phyloP scores from a whole-genome alignment of 2,329 filamentous ascomycete genomes.

The Colletotrichum eremochloae region DNA sequence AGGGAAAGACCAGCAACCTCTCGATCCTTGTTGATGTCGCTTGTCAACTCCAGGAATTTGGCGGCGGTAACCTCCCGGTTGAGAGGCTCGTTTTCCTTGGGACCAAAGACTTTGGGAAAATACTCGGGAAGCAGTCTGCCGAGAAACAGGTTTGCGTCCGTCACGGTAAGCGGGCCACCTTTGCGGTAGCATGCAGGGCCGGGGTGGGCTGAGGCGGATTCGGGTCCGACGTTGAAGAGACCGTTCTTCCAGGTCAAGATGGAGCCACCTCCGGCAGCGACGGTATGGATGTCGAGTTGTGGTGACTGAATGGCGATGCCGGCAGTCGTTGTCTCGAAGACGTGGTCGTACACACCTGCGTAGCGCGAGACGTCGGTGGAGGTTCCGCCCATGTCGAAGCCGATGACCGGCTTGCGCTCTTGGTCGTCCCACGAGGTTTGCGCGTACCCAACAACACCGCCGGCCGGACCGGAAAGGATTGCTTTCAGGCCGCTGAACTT shows the following conservation, averaged over 20 bases:
- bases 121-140: conserved; percentile 72
- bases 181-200: conserved; percentile 82
- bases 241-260: conserved; percentile 79
- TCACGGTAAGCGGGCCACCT: conserved; percentile 77
- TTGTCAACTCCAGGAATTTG: conserved; percentile 58
- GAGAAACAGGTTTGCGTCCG: conserved; percentile 78
- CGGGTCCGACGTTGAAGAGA: conserved; percentile 79
- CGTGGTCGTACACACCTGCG: conserved; percentile 58
- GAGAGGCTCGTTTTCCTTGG: conserved; percentile 71
- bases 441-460: conserved; percentile 82
- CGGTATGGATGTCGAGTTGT: conserved; percentile 86
- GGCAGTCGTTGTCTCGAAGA: conserved; percentile 82
- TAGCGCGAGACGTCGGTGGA: conserved; percentile 82
- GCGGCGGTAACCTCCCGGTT: conserved; percentile 56
- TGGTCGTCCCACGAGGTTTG: conserved; percentile 78
- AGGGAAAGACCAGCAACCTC: conserved; percentile 44
- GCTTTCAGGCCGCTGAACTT: conserved; percentile 78
- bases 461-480: conserved; percentile 81
- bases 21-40: conserved; percentile 56
- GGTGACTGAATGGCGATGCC: conserved; percentile 84
- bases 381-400: conserved; percentile 81
- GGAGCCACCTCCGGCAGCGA: conserved; percentile 81
- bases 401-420: conserved; percentile 78
- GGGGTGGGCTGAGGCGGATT: conserved; percentile 78
- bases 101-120: conserved; percentile 80